Evolutionary conservation across 345 rosid species (phyloP), one percentile per base, ranked within the genome.

Genomic region (Eucalyptus pauciflora): DNA sequence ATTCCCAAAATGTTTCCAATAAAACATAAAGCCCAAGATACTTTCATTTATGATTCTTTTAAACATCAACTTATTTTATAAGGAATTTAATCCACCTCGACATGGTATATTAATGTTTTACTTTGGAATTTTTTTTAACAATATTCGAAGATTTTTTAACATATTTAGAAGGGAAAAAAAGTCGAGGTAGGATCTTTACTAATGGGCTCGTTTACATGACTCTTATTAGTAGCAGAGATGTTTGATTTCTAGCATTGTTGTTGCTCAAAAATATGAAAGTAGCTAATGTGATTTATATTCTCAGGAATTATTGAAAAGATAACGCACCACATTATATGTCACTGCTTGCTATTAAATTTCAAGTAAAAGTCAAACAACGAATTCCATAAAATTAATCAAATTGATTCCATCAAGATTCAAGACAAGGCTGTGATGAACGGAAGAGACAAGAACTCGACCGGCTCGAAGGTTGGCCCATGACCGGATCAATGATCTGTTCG

Each of bases 181-280:
- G 7, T 76, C 2, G 2, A 18, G 13, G 4, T 18, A 18, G 7
- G 22, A 18, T 33, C 3, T 31, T 69, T 0, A 8, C 2, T 9
- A 10, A 76, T 10, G 8, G 27, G 13, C 15, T 76, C 20, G 7
- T 5, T 76, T 76, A 22, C 29, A 10, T 11, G 3, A 76, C 8
- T 13, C 2, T 7, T 7, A 14, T 67, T 17, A 4, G 4, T 0
- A 2, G 10, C 5, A 2, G 48, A 6, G 2, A 20, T 8, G 3
- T 20, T 76, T 76, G 27, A 20, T 37, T 37, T 37, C 3, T 76
- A 76, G 2, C 8, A 4, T 20, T 37, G 0, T 11, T 5, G 7
- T 18, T 76, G 8, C 48, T 41, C 1, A 41, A 17, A 76, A 37
- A 10, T 76, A 20, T 5, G 48, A 18, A 18, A 20, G 0, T 7